These are phyloP conservation scores for Pleodorina starrii DNA, from an alignment of 139 green algal species.

Conservation along the genomic window DNA sequence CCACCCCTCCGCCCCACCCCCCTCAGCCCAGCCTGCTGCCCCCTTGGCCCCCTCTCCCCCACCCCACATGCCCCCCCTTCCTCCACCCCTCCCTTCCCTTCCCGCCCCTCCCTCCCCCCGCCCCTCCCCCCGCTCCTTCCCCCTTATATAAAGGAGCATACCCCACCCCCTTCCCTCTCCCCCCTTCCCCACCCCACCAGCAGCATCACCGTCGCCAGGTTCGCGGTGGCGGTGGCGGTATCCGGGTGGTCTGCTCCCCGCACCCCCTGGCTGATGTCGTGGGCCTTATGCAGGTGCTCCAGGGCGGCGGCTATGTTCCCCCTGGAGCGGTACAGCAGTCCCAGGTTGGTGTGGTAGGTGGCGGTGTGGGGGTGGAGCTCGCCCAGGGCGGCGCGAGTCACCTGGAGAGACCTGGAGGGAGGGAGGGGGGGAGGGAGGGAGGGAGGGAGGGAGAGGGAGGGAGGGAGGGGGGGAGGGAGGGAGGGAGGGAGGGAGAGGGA, in stretches of 20 bases:
- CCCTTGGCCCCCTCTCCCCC: not conserved
- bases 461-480: not conserved
- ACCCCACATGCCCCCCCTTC: not conserved
- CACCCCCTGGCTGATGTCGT: not conserved
- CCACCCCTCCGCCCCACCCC: not conserved
- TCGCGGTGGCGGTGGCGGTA: not conserved
- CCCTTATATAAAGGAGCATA: too few relatives aligned
- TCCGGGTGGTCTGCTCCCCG: conserved; percentile 33
- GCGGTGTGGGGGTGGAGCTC: conserved; percentile 30
- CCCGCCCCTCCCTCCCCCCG: not conserved
- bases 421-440: too few relatives aligned
- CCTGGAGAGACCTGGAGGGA: not conserved
- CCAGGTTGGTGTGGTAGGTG: conserved; percentile 42
- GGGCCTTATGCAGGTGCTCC: not conserved
- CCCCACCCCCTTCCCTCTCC: not conserved
- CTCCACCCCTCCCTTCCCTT: too few relatives aligned
- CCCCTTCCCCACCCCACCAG: not conserved
- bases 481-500: not conserved
- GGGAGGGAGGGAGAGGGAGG: not conserved
- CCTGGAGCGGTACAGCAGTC: conserved; percentile 24
- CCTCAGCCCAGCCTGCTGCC: too few relatives aligned
- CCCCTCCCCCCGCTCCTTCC: not conserved
- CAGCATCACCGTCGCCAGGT: conserved; percentile 7
- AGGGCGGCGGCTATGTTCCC: not conserved
- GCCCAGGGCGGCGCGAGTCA: not conserved